These are phyloP conservation scores for Sphagnum tenellum DNA, from an alignment of 225 moss, liverwort and hornwort species.

Conservation along the genomic window DNA sequence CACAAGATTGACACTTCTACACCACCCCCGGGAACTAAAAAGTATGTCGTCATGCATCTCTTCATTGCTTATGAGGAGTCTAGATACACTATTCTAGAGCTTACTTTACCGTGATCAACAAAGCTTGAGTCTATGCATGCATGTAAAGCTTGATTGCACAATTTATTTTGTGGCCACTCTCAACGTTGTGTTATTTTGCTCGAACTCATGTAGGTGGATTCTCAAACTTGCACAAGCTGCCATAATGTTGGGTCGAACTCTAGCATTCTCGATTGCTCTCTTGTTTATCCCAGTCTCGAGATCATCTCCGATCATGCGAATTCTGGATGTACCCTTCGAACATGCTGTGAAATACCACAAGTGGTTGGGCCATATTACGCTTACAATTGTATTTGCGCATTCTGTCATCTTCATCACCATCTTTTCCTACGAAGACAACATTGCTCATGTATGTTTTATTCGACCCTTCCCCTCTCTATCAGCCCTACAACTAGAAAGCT, in stretches of 20 bases:
- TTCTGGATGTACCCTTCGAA: constrained; percentile 12
- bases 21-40: background rate
- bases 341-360: constrained; percentile 10
- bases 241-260: background rate
- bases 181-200: too few relatives aligned
- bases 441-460: background rate
- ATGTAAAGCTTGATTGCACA: too few relatives aligned
- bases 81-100: too few relatives aligned
- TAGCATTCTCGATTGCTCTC: constrained; percentile 1
- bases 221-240: background rate
- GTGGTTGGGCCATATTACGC: constrained; percentile 8
- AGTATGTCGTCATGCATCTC: too few relatives aligned
- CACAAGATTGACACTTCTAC: background rate
- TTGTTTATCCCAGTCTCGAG: constrained; percentile 9
- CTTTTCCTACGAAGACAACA: background rate
- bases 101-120: too few relatives aligned
- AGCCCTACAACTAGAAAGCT: too few relatives aligned
- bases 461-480: too few relatives aligned
- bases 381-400: constrained; percentile 13
- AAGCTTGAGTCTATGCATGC: too few relatives aligned
- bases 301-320: constrained; percentile 4
- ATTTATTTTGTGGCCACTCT: too few relatives aligned
- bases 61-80: too few relatives aligned
- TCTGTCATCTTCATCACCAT: constrained; percentile 8
- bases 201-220: background rate